These are phyloP conservation scores for Coniochaeta sp. DNA, from an alignment of 2,329 filamentous ascomycete species.

Conservation along the genomic window DNA sequence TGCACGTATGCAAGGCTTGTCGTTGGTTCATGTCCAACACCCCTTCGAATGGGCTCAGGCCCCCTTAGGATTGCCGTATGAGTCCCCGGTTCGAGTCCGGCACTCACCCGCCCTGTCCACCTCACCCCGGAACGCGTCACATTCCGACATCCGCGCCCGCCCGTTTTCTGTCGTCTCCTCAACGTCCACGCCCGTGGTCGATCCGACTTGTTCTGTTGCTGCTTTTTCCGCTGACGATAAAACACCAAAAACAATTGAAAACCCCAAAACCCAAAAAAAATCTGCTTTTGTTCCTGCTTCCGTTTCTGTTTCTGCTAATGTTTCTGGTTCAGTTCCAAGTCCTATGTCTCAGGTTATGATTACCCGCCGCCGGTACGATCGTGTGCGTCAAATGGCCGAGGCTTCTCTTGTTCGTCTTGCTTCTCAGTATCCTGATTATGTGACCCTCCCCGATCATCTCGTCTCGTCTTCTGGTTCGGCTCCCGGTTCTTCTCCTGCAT, in stretches of 20 bases:
- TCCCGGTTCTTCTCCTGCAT: not conserved
- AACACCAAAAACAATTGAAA: not conserved
- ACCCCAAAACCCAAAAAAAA: constrained; percentile 1
- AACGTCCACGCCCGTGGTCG: not conserved
- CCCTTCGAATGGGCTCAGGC: not conserved
- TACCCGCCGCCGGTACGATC: too few species aligned
- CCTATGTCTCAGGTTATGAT: too few species aligned
- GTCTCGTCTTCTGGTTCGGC: not conserved
- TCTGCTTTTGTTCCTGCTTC: not conserved
- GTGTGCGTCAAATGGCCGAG: too few species aligned
- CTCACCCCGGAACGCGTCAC: not conserved
- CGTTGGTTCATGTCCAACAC: not conserved
- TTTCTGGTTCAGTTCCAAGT: not conserved
- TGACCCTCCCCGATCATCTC: not conserved
- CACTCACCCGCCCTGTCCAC: not conserved
- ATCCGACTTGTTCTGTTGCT: not conserved
- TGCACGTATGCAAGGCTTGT: not conserved
- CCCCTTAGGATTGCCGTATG: not conserved
- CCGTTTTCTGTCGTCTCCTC: not conserved
- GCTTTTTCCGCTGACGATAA: not conserved
- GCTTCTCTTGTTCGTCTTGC: too few species aligned
- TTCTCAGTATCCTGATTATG: not conserved
- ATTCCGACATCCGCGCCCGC: not conserved
- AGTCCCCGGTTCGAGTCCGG: not conserved
- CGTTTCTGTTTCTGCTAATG: not conserved